Conservation (phyloP, 805 yeast genomes). For the Wickerhamomyces ciferrii region DNA sequence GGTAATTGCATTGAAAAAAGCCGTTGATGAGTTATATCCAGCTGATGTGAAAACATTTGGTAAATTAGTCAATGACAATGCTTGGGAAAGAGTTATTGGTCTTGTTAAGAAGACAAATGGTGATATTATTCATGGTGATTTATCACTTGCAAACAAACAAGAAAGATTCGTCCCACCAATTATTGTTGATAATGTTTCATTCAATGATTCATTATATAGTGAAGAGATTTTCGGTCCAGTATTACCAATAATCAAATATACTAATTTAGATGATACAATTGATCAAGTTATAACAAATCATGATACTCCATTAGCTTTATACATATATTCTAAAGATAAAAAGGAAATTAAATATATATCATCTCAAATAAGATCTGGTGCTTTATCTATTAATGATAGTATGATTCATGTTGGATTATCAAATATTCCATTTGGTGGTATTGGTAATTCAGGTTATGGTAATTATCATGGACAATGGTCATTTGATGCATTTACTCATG, state of each 20-base stretch:
- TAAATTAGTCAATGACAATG: constrained; percentile 53
- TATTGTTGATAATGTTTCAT: constrained; percentile 52
- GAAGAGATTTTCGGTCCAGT: constrained; percentile 84
- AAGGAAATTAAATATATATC: constrained; percentile 45
- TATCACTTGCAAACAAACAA: constrained; percentile 15
- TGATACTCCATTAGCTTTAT: constrained; percentile 80
- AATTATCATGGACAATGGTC: constrained; percentile 62
- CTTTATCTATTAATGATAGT: constrained; percentile 63
- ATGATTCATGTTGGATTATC: constrained; percentile 63
- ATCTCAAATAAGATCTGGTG: constrained; percentile 64
- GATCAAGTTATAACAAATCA: constrained; percentile 37
- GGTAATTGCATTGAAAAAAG: constrained; percentile 33
- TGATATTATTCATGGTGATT: constrained; percentile 27
- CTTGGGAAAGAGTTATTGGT: constrained; percentile 41
- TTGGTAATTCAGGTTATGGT: constrained; percentile 82
- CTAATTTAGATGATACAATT: constrained; percentile 38
- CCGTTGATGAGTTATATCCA: constrained; percentile 21
- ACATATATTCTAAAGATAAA: constrained; percentile 52
- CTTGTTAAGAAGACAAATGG: constrained; percentile 50
- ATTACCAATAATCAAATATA: constrained; percentile 62
- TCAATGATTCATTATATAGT: constrained; percentile 68
- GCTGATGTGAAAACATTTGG: constrained; percentile 32
- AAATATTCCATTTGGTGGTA: constrained; percentile 85
- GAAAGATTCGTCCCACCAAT: constrained; percentile 67
- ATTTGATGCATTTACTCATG: constrained; percentile 59